Evolutionary conservation across 768 basidiomycete species (phyloP), one percentile per base, ranked within the genome.

Genomic region (Pleurotus tuber-regium): DNA sequence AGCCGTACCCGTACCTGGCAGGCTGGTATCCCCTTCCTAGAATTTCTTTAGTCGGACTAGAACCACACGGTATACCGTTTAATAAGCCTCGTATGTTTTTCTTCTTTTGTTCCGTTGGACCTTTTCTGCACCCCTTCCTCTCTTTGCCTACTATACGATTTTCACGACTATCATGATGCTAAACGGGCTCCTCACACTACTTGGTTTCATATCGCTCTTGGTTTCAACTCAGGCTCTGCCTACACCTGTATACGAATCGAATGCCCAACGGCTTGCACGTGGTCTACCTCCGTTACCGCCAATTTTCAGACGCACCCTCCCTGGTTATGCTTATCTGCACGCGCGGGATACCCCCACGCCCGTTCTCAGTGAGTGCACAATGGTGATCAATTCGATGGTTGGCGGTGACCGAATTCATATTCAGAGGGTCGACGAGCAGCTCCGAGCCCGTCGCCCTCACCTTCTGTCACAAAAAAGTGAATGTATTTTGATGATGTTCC

Each of bases 201-300:
- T 48, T 19, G 19, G 11, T 19, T 48, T 16, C n/a, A 12, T 48
- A 9, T 48, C 46, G 29, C 46, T 48, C 31, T 14, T 48, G 10
- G 19, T 24, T 35, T 35, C 31, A 24, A 35, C 46, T 12, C 16
- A 19, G 16, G 29, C 46, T 48, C 10, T 48, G 10, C 46, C 46
- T n/a, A 35, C 28, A 10, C 43, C 31, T 18, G 10, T 19, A 11
- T 35, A 16, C 7, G 69, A 67, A 55, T 74, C 74, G 9, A 77
- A 76, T 54, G 72, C 63, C 16, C 67, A 76, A 53, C 68, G 77
- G 36, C 58, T 78, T 52, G 74, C 76, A 28, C 69, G 73, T 42
- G 75, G 75, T 8, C 65, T 77, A n/a, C 70, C 73, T 26, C 71
- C 73, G 2, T 62, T 66, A 23, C 69, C 67, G 8, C 73, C 68